Base-by-base conservation (phyloP, 1,284 basidiomycete genomes). In the Irpex sp. region DNA sequence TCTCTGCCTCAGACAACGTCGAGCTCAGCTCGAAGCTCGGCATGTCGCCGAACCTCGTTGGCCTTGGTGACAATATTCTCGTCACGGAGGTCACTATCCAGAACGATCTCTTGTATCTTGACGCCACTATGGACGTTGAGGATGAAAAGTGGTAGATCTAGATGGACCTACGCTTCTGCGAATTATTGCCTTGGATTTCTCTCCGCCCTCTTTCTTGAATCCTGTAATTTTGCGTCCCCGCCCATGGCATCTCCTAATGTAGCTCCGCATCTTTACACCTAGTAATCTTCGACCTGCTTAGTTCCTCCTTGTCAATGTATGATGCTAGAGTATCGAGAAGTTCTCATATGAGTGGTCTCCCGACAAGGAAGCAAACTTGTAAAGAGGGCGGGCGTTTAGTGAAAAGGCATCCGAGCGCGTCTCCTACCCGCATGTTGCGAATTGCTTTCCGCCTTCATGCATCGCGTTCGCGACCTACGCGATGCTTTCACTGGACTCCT, bases 11-110 rank as follows among this genome's bases (percentile, higher is more conserved):
- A 5, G 68, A 68, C 11, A 71, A 70, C 62, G 35, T 59, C 1
- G 56, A 57, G 13, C 59, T 74, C 5, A 61, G 57, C 1, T 58
- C 68, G 36, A 68, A 67, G 19, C 64, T 74, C 1, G 65, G 58
- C 0, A 58, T 72, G 1, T 68, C 71, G 5, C 57, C 66, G 1
- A 64, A 69, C 13, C 66, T 73, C 1, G 46, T 68, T 9, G 70
- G 70, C 2, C 56, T 68, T 3, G 68, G 60, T 1, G 67, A 64
- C 21, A 68, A 65, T 35, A 65, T 68, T 0, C 47, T 74, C 15
- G 68, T 74, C 8, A 55, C 68, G 0, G 69, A 72, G 47, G 72
- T 72, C 15, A 64, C 60, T 19, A 68, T 74, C 46, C 67, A 66
- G 21, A 63, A 73, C 53, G 64, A 70, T 37, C 64, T 58, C 5